Percentiles rank a stretch among this genome's conserved stretches.
These are phyloP conservation scores for Hemisphaericaspora xylanilytica DNA, from an alignment of 1,139 yeast species.

Conservation along the genomic window DNA sequence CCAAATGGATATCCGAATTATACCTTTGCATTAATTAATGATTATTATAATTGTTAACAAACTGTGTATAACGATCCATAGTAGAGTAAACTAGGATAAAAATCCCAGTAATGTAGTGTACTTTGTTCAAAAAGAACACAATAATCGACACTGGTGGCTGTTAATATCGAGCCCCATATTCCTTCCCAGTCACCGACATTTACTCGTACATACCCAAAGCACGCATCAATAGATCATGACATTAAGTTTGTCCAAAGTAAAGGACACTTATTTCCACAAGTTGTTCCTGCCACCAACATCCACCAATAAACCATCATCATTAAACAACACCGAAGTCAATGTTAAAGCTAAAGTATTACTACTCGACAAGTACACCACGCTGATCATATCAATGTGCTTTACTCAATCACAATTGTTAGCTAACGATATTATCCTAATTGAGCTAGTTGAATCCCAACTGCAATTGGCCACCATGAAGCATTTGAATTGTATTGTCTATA, in stretches of 20 bases:
- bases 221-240: conserved; percentile 21
- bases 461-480: conserved; percentile 76
- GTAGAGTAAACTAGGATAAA: too few relatives aligned
- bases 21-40: too few relatives aligned
- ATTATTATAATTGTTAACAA: too few relatives aligned
- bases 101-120: too few relatives aligned
- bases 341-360: conserved; percentile 67
- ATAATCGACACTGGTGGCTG: too few relatives aligned
- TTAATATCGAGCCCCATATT: too few relatives aligned
- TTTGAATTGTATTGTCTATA: conserved; percentile 74
- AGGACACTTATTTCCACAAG: conserved; percentile 37
- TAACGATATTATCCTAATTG: conserved; percentile 79
- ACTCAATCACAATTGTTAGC: conserved; percentile 83
- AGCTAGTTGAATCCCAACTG: conserved; percentile 58
- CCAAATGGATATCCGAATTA: too few relatives aligned
- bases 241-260: conserved; percentile 35
- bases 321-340: conserved; percentile 1
- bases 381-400: conserved; percentile 79
- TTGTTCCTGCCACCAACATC: conserved; percentile 18
- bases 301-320: neutral
- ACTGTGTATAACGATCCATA: too few relatives aligned
- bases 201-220: too few relatives aligned
- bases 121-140: neutral
- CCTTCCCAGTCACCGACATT: too few relatives aligned
- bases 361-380: conserved; percentile 76